Evolutionary conservation across 176 grass and related monocot genomes (phyloP), one percentile per base, ranked within the genome.

Genomic region (Elaeis guineensis): DNA sequence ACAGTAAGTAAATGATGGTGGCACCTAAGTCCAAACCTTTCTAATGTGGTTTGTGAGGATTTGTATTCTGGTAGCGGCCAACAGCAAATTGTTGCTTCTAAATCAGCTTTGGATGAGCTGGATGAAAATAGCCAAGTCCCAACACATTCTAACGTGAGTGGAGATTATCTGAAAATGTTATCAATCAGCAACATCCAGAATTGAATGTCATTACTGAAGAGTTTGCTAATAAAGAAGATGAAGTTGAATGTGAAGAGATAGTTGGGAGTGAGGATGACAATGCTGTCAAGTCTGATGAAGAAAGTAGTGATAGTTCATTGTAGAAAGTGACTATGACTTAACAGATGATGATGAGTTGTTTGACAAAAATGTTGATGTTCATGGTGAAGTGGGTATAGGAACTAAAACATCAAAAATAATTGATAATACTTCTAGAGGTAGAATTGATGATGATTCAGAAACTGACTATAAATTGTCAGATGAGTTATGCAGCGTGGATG

Each of bases 241-340:
- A n/a, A n/a, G n/a, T n/a, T n/a, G n/a, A n/a, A n/a, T n/a, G n/a
- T 55, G 21, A 69, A 17, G 16, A 50, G 21, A 53, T 54, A 16
- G 21, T 16, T 8, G 25, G 12, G 51, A 17, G 21, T 25, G 18
- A 14, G 25, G n/a, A 55, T 11, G 65, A 25, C 53, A 6, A 55
- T n/a, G 19, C 21, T 25, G 20, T 24, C 17, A 51, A 16, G 29
- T 26, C 49, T 6, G 65, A 69, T 52, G 49, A 55, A 52, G 50
- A 69, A 25, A 69, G 65, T 55, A 48, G 53, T 53, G n/a, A n/a
- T n/a, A n/a, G n/a, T n/a, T n/a, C n/a, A 52, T 69, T 69, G 14
- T 52, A 52, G 65, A 69, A 26, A 17, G 49, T 5, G 65, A 69
- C 7, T 52, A 56, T 69, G 65, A 69, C 53, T 18, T 69, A 50